phyloP scores from a whole-genome alignment of 2,329 filamentous ascomycete genomes.

The Aspergillus awamori region DNA sequence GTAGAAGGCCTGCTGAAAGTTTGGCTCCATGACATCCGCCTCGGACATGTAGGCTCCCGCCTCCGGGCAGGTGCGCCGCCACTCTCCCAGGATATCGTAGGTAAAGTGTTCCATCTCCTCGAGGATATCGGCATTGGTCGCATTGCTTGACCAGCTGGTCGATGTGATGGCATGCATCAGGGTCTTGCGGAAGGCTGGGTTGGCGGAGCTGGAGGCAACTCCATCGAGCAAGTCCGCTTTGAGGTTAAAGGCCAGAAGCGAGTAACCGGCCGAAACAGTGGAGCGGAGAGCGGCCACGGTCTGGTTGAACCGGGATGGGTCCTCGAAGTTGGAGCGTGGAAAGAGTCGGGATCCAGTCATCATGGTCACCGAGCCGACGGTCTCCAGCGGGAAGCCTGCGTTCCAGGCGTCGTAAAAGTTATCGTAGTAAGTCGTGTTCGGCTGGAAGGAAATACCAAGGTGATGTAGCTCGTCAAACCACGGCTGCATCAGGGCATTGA shows the following conservation, averaged over 20 bases:
- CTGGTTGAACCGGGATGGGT: conserved; percentile 27
- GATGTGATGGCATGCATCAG: conserved; percentile 33
- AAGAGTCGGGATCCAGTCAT: conserved; percentile 39
- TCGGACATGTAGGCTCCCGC: conserved; percentile 49
- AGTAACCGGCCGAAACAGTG: conserved; percentile 30
- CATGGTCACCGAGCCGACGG: conserved; percentile 24
- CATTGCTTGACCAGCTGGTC: conserved; percentile 24
- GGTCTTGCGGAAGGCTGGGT: conserved; percentile 30
- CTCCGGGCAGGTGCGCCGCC: conserved; percentile 30
- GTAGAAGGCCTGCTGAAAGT: conserved; percentile 37
- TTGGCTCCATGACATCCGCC: conserved; percentile 48
- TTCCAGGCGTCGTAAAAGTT: conserved; percentile 34
- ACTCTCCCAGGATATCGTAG: conserved; percentile 23
- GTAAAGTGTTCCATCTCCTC: conserved; percentile 26
- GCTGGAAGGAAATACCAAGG: conserved; percentile 29
- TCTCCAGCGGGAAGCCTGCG: conserved; percentile 32
- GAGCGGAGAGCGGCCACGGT: conserved; percentile 31
- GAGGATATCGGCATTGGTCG: conserved; percentile 43
- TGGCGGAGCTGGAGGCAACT: conserved; percentile 24
- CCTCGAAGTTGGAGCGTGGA: conserved; percentile 38
- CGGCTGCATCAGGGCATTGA: conserved; percentile 30
- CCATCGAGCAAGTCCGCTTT: conserved; percentile 29
- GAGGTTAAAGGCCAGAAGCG: conserved; percentile 39
- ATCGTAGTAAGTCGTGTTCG: conserved; percentile 31
- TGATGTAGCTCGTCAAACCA: conserved; percentile 30